These are phyloP conservation scores for Phoma sp. DNA, from an alignment of 2,329 filamentous ascomycete species.

Conservation along the genomic window DNA sequence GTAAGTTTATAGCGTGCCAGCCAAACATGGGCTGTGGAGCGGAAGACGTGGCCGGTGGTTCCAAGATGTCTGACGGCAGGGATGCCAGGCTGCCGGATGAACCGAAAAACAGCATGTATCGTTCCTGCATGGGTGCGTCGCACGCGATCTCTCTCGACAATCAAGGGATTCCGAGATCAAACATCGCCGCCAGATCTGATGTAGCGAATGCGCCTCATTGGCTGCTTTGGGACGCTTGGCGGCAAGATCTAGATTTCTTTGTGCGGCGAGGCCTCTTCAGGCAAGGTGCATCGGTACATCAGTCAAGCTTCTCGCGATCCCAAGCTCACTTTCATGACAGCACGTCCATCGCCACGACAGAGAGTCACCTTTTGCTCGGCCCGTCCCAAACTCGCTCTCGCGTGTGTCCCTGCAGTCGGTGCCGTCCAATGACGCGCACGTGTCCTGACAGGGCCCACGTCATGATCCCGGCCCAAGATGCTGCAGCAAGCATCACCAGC, in stretches of 20 bases:
- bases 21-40: not conserved
- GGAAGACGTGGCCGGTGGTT: not conserved
- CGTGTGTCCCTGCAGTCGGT: slow-evolving; percentile 28
- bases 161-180: slow-evolving; percentile 16
- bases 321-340: slow-evolving; percentile 30
- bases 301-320: slow-evolving; percentile 34
- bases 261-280: slow-evolving; percentile 16
- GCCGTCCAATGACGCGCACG: slow-evolving; percentile 24
- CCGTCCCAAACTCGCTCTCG: slow-evolving; percentile 29
- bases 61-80: slow-evolving; percentile 3
- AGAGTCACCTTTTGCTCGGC: slow-evolving; percentile 22
- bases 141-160: slow-evolving; percentile 16
- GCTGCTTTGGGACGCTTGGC: slow-evolving; percentile 15
- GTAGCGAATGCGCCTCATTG: slow-evolving; percentile 10
- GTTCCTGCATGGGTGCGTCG: slow-evolving; percentile 18
- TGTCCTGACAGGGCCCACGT: slow-evolving; percentile 25
- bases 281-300: slow-evolving; percentile 21
- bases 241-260: slow-evolving; percentile 22
- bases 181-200: slow-evolving; percentile 25
- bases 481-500: slow-evolving; percentile 30
- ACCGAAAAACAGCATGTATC: not conserved
- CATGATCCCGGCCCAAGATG: slow-evolving; percentile 25
- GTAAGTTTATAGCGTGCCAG: not conserved
- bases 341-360: slow-evolving; percentile 33
- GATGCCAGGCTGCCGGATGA: not conserved